Percentiles rank a stretch among this genome's conserved stretches.
Conservation (phyloP, 139 green algal species). For the Medakamo hakoo region DNA sequence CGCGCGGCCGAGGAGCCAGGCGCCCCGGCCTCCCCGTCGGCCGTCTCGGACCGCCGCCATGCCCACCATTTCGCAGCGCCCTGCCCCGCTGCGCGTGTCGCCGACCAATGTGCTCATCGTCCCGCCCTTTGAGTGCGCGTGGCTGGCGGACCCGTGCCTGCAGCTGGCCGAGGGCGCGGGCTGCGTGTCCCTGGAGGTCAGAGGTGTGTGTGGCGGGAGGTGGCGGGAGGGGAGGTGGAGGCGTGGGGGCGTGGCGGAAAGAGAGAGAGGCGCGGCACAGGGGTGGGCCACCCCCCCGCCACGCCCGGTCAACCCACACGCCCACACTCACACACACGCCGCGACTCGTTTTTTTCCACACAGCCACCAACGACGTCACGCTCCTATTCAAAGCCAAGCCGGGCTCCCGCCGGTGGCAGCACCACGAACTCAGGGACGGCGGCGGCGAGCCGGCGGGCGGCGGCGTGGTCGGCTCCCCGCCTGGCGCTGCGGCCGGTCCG, state of each 20-base stretch:
- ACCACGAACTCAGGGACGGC: constrained; percentile 5
- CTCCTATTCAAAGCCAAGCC: constrained; percentile 52
- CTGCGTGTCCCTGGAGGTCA: constrained; percentile 51
- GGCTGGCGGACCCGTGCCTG: constrained; percentile 37
- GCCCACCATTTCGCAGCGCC: too few relatives aligned
- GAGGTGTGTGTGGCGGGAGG: constrained; percentile 17
- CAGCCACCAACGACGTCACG: constrained; percentile 62
- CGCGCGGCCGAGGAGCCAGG: too few relatives aligned
- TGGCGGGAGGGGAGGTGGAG: neutral
- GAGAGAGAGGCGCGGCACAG: neutral
- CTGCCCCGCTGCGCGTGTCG: too few relatives aligned
- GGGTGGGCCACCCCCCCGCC: neutral
- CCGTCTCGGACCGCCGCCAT: too few relatives aligned
- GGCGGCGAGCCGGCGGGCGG: neutral
- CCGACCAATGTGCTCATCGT: constrained; percentile 37
- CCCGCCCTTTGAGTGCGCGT: constrained; percentile 67
- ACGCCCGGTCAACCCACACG: too few relatives aligned
- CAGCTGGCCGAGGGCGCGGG: constrained; percentile 21
- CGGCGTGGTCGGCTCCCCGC: too few relatives aligned
- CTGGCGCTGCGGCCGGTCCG: neutral
- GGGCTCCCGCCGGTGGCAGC: constrained; percentile 53
- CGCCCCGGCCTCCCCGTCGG: too few relatives aligned
- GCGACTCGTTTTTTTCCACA: constrained; percentile 1
- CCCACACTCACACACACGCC: too few relatives aligned
- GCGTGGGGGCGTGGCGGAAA: neutral